Evolutionary conservation across 2,329 filamentous ascomycete species (phyloP), one percentile per base, ranked within the genome.

Genomic region (Clarireedia paspali): DNA sequence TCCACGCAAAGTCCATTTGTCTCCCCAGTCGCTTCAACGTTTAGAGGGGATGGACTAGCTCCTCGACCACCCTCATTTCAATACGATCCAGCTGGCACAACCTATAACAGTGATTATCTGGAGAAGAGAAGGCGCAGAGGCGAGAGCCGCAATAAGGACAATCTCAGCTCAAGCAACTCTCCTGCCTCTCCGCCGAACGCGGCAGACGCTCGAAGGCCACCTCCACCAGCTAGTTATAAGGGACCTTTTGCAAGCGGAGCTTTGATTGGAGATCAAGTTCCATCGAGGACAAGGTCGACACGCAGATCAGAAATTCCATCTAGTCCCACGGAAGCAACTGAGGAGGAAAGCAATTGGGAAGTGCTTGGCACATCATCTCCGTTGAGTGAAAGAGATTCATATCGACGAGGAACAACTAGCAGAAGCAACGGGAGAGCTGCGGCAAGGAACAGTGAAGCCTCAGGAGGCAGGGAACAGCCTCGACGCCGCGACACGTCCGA

Each of bases 21-120:
- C 60, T 83, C 81, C 38, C 81, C 82, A 44, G 75, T 75, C 46
- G 68, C 73, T 53, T 75, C 79, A 30, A 78, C 70, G 64, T 79
- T 81, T 64, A 71, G 71, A 47, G 73, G 69, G 54, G 72, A 76
- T 62, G 81, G 80, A 26, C 73, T 84, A 59, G 77, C 81, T 62
- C 81, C 82, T 52, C 76, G 81, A 56, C 82, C 82, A 40, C 73
- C 79, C n/a, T 82, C 81, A 2, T 75, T 80, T 56, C 75, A 77
- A 55, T 78, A 77, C 68, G 72, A 68, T 59, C 67, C 72, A 40
- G 50, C 57, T 5, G 59, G 59, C 24, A 50, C 57, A 56, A 65
- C 49, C 42, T 58, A 66, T 26, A 70, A 74, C 47, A 71, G 71
- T 53, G 75, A 78, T 51, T 70, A 72, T 47, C 51, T 69, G 44